Base-by-base conservation (phyloP, 202 grass and related monocot species). In the Carex arenaria region DNA sequence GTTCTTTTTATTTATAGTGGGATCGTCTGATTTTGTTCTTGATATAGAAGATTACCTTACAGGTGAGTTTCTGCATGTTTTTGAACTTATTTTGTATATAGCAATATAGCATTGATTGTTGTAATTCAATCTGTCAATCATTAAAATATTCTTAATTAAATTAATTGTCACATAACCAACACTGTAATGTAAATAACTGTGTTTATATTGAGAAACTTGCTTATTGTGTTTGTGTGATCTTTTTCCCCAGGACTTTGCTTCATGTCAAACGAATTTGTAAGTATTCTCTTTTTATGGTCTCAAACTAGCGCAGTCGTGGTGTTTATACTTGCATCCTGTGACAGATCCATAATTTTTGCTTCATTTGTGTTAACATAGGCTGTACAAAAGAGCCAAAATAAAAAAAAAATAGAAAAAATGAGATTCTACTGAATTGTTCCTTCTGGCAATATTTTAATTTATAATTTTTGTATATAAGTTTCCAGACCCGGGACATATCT, bases 41-140 rank as follows among this genome's bases (percentile, higher is more conserved):
- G 93, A 95, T 86, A 72, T 95, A 89, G 95, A 98, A 89, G 95
- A 95, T 86, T 98, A 98, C 69, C 88, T 98, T 52, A 93, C 84
- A 31, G 93, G 95, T 98, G 30, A 67, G 83, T 85, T 79, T 84
- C 0, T 67, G 1, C 78, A 14, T 30, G 71, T 72, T 4, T 43
- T 60, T 36, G 54, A 69, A 6, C 17, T 43, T 68, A 0, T n/a
- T 56, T 36, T 77, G 45, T 54, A 52, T 70, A 22, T 71, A 47
- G 52, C 62, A 56, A 52, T 70, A 22, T 71, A 47, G 52, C 62
- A 56, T 80, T 65, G 30, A 67, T 84, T 55, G 5, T 36, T 82
- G 53, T 8, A 4, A 47, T 70, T 11, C 2, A 61, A 78, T 84
- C 12, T 72, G 14, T 10, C 43, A 42, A 59, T 72, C 2, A 67